Evolutionary conservation across 2,329 filamentous ascomycete genomes (phyloP), one percentile per base, ranked within the genome.

Genomic region (Scedosporium aurantiacum): DNA sequence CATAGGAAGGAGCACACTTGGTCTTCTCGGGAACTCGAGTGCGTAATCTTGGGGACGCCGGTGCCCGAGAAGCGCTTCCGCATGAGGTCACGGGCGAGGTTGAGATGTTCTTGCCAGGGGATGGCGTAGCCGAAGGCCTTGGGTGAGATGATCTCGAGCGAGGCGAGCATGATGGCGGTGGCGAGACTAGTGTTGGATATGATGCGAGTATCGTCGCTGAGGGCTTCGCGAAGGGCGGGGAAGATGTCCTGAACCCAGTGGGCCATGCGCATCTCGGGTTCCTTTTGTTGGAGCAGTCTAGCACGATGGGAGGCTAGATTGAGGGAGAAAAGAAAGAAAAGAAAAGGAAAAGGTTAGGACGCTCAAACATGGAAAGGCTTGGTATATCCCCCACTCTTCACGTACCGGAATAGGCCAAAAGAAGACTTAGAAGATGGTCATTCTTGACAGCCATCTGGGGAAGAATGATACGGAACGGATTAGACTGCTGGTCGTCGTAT

Each of bases 111-210:
- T 69, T 91, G 89, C 90, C 90, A 95, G 1, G 88, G 82, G 60
- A 93, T 88, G 0, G 84, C 80, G n/a, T 90, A 86, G 60, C 88
- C 89, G 68, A 94, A 93, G 0, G 88, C 88, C 62, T 86, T 87
- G 0, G 90, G 90, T 0, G 88, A 91, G 58, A 94, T 86, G 62
- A 94, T 93, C 68, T 94, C 89, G 21, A 94, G 77, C 1, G 89
- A 92, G 0, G 89, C 84, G 55, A 95, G 81, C 88, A 94, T 91
- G 64, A 95, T 91, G 6, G 90, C 88, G 0, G 89, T 90, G 0
- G 90, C 89, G 2, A 95, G 78, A 61, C 88, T 89, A 16, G 84
- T 83, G 66, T 91, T 86, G 0, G 88, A 87, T 10, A 91, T 84
- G 47, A 84, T 82, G 64, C 82, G 78, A 45, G 79, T 77, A 0